These are phyloP conservation scores for Neurospora sp. DNA, from an alignment of 495 filamentous ascomycete species.

Conservation along the genomic window DNA sequence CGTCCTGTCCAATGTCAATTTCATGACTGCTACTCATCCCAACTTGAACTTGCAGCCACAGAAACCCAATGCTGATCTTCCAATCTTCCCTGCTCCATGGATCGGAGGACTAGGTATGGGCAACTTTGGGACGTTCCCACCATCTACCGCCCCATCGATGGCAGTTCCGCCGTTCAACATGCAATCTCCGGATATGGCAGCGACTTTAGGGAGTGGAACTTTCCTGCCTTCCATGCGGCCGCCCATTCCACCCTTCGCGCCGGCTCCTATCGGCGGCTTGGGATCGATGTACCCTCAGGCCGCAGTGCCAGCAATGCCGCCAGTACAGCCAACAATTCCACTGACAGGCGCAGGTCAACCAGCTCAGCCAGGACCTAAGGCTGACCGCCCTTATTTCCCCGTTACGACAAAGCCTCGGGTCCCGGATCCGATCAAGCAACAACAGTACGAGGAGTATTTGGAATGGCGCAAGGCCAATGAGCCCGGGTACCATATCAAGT, in stretches of 20 bases:
- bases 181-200: neutral
- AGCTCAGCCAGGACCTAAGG: neutral
- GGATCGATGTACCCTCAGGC: neutral
- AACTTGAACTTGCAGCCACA: neutral
- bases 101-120: neutral
- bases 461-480: slow-evolving; percentile 31
- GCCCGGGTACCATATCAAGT: slow-evolving; percentile 26
- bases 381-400: slow-evolving; percentile 17
- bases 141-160: neutral
- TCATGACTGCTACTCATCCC: neutral
- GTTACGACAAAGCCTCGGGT: slow-evolving; percentile 24
- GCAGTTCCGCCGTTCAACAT: neutral
- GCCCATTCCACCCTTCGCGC: neutral
- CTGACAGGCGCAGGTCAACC: neutral
- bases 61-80: neutral
- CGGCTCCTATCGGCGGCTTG: neutral
- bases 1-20: neutral
- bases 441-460: slow-evolving; percentile 32
- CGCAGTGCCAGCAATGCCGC: neutral
- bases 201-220: neutral
- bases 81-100: neutral
- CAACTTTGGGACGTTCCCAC: neutral
- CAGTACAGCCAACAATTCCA: neutral
- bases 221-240: neutral
- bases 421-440: slow-evolving; percentile 27